Base-by-base conservation (phyloP, 2,329 filamentous ascomycete species). In the Hymenoscyphus infarciens region DNA sequence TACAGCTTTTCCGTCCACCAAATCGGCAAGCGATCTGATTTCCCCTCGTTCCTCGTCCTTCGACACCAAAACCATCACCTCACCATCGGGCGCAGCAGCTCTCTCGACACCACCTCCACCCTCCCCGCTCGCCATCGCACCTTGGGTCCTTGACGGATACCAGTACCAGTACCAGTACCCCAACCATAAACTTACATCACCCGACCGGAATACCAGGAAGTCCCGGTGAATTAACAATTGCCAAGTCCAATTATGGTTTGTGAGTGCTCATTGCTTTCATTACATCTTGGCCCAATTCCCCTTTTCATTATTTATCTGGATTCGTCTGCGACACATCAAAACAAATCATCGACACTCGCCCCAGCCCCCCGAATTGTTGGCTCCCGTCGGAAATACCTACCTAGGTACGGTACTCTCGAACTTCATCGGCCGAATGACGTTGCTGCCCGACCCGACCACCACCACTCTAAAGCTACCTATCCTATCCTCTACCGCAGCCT, bases 231-330 rank as follows among this genome's bases (percentile, higher is more conserved):
- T 57, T 59, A 25, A 29, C 57, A 52, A 25, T 35, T 29, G 27
- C 56, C 35, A 42, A 59, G 60, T 57, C 67, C 66, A 66, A 69
- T 67, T 63, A 70, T 70, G 69, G 64, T 69, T 16, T 66, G 69
- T 70, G 64, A 69, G 69, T 70, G 29, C 29, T 49, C 33, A 59
- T 55, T 54, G 29, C 60, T 35, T 64, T 64, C 42, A 22, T 22
- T 49, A 49, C 42, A 11, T 59, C 57, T 22, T 59, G 29, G 39
- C 57, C 27, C 45, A 19, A 29, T 39, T 58, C 25, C n/a, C n/a
- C n/a, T 22, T 19, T 11, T 19, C 19, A 3, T 35, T 35, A 35
- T 35, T 35, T 35, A 35, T 35, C 33, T 35, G 33, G 33, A 35
- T 35, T 15, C 33, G 10, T 15, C 33, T 35, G 33, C 33, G 33